Evolutionary conservation across 2,329 filamentous ascomycete genomes (phyloP), one percentile per base, ranked within the genome.

Genomic region (Penicillium sp.): DNA sequence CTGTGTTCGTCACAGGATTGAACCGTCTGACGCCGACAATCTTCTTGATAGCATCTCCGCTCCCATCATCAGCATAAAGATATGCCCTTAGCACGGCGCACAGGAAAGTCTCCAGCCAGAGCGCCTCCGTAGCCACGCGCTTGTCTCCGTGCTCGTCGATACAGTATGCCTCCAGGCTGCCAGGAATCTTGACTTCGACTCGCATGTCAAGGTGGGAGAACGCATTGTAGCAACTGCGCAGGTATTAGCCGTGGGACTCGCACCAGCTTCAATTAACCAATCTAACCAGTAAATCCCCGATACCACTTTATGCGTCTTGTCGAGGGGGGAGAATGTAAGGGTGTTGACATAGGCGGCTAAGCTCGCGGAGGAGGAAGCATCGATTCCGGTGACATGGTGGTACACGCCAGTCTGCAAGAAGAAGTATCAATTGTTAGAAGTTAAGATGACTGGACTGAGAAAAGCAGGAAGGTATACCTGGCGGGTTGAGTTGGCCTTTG

Each of bases 131-230:
- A 14, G 94, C 91, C 67, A 95, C 90, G 66, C 92, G 87, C 81
- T 96, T 96, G 75, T 97, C 94, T 66, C 95, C 95, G 70, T 93
- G 88, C 79, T 99, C 95, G 76, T 99, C 94, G 59, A 99, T 90
- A 76, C 94, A 98, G 76, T 97, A 98, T 78, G 92, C 96, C 76
- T 99, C 94, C 54, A 99, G 92, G 10, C 91, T 95, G 61, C 95
- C 95, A 17, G 95, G 95, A 65, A 99, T 98, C 65, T 93, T 94
- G 60, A 99, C 94, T 73, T 98, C 93, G 12, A 99, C 94, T 62
- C 95, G 92, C 95, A 99, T 99, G 73, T 99, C 95, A 55, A 98
- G 84, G 65, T 96, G 87, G 5, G 95, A 98, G 77, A 99, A 97
- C 66, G 95, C 95, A 91, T 99, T 99, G 84, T 99, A 99, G 79